Percentiles rank a stretch among this genome's conserved stretches.
Evolutionary conservation across 2,329 filamentous ascomycete genomes (phyloP).

Genomic region (Cladophialophora bantiana): DNA sequence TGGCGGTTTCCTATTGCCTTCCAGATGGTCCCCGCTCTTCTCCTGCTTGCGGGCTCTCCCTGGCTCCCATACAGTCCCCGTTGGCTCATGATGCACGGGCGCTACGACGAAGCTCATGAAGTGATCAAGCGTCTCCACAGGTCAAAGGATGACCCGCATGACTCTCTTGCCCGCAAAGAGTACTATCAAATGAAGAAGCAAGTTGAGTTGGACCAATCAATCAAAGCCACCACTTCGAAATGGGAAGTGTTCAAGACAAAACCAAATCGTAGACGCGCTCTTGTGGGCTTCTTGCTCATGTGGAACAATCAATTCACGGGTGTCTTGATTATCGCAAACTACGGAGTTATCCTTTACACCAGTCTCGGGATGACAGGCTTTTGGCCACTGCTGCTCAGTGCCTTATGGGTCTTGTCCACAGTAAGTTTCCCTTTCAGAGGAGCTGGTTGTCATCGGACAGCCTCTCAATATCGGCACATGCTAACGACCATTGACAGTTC

Average conservation of each 20-base stretch:
- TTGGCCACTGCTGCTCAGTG: constrained; percentile 54
- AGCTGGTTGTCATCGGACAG: background rate
- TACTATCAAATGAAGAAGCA: constrained; percentile 57
- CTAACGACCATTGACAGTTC: constrained; percentile 31
- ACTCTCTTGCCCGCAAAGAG: constrained; percentile 48
- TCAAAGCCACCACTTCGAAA: constrained; percentile 43
- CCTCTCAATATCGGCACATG: background rate
- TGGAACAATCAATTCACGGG: constrained; percentile 49
- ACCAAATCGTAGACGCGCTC: constrained; percentile 50
- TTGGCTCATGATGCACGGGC: constrained; percentile 54
- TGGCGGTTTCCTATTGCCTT: constrained; percentile 50
- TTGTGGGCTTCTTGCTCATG: constrained; percentile 53
- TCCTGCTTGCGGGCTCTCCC: constrained; percentile 49
- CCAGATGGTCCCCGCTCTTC: constrained; percentile 50
- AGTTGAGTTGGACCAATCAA: constrained; percentile 49
- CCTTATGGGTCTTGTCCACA: constrained; percentile 53
- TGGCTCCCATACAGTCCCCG: constrained; percentile 60
- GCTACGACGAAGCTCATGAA: constrained; percentile 51
- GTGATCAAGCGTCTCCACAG: constrained; percentile 55
- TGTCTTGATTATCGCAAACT: constrained; percentile 47
- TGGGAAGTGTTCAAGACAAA: constrained; percentile 54
- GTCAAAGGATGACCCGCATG: constrained; percentile 49
- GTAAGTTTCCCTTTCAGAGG: background rate
- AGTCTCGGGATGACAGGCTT: constrained; percentile 48
- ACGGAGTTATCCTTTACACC: constrained; percentile 51